Percentiles rank a stretch among this genome's conserved stretches.
Evolutionary conservation across 1,284 basidiomycete species (phyloP).

Genomic region (Rhodotorula sp.): DNA sequence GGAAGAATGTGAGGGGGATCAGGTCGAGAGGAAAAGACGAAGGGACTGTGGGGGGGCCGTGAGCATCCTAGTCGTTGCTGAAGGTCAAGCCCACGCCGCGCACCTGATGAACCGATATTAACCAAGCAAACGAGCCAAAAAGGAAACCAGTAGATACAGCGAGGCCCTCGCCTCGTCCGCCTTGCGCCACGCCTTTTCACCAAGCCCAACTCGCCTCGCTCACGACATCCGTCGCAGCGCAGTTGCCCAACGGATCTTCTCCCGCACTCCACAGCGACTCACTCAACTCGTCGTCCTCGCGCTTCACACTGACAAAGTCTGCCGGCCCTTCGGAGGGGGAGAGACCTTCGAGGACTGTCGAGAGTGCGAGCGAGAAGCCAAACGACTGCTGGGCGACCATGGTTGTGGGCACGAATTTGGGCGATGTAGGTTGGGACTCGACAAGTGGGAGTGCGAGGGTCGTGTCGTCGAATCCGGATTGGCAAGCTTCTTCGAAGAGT

Average conservation of each 20-base stretch:
- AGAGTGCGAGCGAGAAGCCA: neutral
- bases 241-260: conserved; percentile 9
- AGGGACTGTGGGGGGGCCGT: too few relatives aligned
- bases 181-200: too few relatives aligned
- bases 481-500: neutral
- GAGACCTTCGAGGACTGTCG: neutral
- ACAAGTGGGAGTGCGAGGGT: neutral
- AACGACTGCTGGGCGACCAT: neutral
- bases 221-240: conserved; percentile 10
- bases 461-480: conserved; percentile 1
- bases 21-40: too few relatives aligned
- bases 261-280: conserved; percentile 12
- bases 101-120: too few relatives aligned
- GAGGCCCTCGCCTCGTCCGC: too few relatives aligned
- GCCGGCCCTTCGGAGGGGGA: too few relatives aligned
- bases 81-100: too few relatives aligned
- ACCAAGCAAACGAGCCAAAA: too few relatives aligned
- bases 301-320: too few relatives aligned
- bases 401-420: neutral
- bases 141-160: too few relatives aligned
- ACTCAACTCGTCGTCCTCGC: conserved; percentile 6
- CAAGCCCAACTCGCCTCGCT: conserved; percentile 25
- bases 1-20: too few relatives aligned
- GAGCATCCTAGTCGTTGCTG: too few relatives aligned
- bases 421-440: neutral